A percentile compares a stretch with the other conserved stretches of the same genome.
These are phyloP conservation scores for Pichia deserticola DNA, from an alignment of 805 yeast genomes.

Conservation along the genomic window DNA sequence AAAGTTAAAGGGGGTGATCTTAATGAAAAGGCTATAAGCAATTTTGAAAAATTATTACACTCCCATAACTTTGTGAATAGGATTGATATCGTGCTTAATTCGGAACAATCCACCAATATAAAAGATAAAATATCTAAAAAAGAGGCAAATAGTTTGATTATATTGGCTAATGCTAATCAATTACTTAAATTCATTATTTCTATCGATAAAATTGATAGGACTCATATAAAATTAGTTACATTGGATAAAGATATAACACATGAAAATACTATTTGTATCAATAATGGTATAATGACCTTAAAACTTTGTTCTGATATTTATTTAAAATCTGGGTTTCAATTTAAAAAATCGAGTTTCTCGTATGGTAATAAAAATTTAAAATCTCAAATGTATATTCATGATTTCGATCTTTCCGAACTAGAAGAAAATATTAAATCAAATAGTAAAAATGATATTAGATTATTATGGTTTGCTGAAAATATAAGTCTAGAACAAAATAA, in stretches of 20 bases:
- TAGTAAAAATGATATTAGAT: constrained; percentile 19
- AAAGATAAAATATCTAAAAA: too few relatives aligned
- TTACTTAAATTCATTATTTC: not conserved
- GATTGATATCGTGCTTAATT: constrained; percentile 9
- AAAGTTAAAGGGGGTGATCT: constrained; percentile 2
- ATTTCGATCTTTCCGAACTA: constrained; percentile 15
- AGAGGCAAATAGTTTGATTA: not conserved
- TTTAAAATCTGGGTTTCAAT: constrained; percentile 28
- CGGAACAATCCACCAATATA: too few relatives aligned
- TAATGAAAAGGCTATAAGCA: not conserved
- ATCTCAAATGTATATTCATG: constrained; percentile 18
- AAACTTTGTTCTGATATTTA: constrained; percentile 27
- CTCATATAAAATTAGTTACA: constrained; percentile 12
- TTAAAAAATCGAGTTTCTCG: constrained; percentile 21
- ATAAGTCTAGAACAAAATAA: not conserved
- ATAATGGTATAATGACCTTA: constrained; percentile 21
- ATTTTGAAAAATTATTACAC: constrained; percentile 2
- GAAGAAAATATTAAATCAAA: constrained; percentile 4
- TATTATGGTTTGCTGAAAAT: constrained; percentile 28
- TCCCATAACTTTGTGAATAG: constrained; percentile 24
- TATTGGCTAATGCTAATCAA: not conserved
- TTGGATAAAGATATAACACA: constrained; percentile 21
- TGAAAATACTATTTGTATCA: constrained; percentile 26
- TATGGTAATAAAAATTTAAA: constrained; percentile 18
- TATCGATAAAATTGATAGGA: not conserved